These are phyloP conservation scores for Phytopythium chamaehyphon DNA, from an alignment of 352 stramenopile genomes.

Conservation along the genomic window DNA sequence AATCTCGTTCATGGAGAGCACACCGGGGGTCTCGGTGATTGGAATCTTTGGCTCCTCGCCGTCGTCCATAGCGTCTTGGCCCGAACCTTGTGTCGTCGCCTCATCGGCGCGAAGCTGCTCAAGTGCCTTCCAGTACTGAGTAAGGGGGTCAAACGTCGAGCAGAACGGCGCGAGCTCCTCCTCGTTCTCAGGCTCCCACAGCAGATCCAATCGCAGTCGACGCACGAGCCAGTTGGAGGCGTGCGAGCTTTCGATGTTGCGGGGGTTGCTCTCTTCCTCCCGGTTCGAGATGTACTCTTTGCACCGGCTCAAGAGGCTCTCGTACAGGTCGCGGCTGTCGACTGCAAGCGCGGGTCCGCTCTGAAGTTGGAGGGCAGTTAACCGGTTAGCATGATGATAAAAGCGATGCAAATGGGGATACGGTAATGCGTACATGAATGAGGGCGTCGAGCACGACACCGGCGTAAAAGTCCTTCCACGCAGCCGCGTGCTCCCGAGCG, in stretches of 20 bases:
- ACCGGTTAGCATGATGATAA: not conserved
- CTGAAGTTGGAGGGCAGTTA: conserved; percentile 6
- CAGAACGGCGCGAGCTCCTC: conserved; percentile 50
- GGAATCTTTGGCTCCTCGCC: conserved; percentile 9
- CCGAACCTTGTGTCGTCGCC: not conserved
- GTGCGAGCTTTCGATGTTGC: conserved; percentile 27
- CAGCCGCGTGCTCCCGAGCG: conserved; percentile 39
- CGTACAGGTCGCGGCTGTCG: conserved; percentile 52
- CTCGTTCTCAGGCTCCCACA: conserved; percentile 59
- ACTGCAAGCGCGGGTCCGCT: conserved; percentile 41
- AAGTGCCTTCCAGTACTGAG: conserved; percentile 57
- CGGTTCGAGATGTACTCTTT: conserved; percentile 64
- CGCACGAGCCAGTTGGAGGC: conserved; percentile 63
- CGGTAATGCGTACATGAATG: conserved; percentile 34
- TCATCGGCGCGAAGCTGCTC: conserved; percentile 31
- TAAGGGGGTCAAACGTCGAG: conserved; percentile 55
- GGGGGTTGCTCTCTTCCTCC: conserved; percentile 60
- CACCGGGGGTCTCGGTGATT: not conserved
- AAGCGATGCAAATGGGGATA: not conserved
- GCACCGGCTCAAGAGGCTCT: conserved; percentile 65
- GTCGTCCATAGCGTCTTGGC: conserved; percentile 9
- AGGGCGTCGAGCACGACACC: conserved; percentile 67
- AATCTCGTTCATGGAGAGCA: conserved; percentile 14
- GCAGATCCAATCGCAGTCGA: conserved; percentile 58
- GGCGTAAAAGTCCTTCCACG: conserved; percentile 79